phyloP scores from a whole-genome alignment of 768 basidiomycete species.

The Harrya chromipes region DNA sequence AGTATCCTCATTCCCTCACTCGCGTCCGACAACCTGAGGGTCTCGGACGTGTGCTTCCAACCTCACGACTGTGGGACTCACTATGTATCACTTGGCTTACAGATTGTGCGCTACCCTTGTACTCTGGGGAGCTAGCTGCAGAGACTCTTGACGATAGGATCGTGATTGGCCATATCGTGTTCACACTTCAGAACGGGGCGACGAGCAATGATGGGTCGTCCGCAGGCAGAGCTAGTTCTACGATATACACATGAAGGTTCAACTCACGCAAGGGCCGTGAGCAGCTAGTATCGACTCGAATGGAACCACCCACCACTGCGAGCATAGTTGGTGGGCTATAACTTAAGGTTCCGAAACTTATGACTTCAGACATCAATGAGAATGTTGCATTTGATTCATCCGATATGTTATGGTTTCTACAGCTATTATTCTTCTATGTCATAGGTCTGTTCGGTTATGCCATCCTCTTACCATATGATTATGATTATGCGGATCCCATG shows the following conservation, averaged over 20 bases:
- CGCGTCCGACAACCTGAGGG: not conserved
- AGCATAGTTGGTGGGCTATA: not conserved
- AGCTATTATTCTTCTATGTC: not conserved
- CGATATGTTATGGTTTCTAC: not conserved
- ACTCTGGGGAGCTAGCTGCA: slow-evolving; percentile 6
- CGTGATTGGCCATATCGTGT: slow-evolving; percentile 22
- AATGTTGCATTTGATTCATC: not conserved
- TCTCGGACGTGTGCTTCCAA: not conserved
- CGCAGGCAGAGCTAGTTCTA: not conserved
- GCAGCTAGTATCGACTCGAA: not conserved
- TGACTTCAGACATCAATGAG: not conserved
- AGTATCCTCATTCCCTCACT: not conserved
- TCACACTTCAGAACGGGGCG: slow-evolving; percentile 7
- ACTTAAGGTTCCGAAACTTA: not conserved
- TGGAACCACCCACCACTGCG: not conserved
- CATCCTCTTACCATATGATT: not conserved
- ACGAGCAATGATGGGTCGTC: slow-evolving; percentile 2
- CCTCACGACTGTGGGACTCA: not conserved
- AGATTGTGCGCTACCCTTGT: slow-evolving; percentile 24
- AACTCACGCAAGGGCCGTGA: not conserved
- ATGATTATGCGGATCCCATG: no score
- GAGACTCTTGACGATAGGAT: slow-evolving; percentile 18
- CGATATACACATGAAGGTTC: not conserved
- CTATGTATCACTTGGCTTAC: not conserved
- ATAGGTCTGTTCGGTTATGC: not conserved